phyloP scores from a whole-genome alignment of 306 rosid species.

The Echinosophora koreensis region DNA sequence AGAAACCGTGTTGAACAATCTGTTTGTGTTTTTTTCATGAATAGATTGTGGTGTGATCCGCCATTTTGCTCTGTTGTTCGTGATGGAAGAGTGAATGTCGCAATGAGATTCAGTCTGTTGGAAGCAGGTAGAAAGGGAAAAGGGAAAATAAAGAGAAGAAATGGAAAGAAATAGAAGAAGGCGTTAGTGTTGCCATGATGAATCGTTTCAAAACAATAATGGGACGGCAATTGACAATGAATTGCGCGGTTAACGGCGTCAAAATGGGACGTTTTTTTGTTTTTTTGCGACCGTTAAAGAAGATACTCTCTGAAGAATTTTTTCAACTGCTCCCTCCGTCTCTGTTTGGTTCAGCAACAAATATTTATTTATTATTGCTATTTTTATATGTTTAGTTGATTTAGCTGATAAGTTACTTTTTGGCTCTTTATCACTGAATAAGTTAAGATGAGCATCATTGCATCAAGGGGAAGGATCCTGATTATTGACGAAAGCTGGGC shows the following conservation, averaged over 20 bases:
- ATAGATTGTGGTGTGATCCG: not conserved
- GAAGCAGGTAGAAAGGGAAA: constrained; percentile 27
- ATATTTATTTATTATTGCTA: not conserved
- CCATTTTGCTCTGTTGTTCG: not conserved
- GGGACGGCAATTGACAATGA: constrained; percentile 42
- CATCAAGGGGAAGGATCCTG: not conserved
- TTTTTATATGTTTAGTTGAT: not conserved
- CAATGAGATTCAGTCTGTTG: constrained; percentile 16
- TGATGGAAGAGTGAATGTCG: constrained; percentile 2
- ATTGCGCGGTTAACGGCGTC: constrained; percentile 60
- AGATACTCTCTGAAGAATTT: not conserved
- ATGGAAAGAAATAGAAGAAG: constrained; percentile 41
- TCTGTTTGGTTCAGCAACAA: constrained; percentile 6
- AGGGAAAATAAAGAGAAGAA: not conserved
- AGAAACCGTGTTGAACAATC: not conserved
- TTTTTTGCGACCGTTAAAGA: constrained; percentile 70
- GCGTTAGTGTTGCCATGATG: constrained; percentile 43
- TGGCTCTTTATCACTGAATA: not conserved
- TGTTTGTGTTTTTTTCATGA: not conserved
- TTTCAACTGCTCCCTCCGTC: constrained; percentile 38
- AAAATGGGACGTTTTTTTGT: constrained; percentile 46
- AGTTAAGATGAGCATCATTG: not conserved
- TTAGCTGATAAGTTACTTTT: not conserved
- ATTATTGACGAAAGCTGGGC: constrained; percentile 28
- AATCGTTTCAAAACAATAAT: constrained; percentile 49